Conservation (phyloP, 257 asterid genomes). For the Nicotiana attenuata region DNA sequence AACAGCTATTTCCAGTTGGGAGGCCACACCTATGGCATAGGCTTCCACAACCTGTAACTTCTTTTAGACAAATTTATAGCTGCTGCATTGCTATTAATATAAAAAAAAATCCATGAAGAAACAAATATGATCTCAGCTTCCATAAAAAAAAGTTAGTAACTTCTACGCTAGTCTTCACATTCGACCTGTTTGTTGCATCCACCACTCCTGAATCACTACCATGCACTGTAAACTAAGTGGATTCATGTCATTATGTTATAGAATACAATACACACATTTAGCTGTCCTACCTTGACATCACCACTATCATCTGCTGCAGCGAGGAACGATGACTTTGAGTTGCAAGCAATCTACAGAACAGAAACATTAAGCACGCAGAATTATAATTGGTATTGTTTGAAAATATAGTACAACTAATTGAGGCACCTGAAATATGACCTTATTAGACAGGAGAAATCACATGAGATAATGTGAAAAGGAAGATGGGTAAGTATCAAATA, state of each 20-base stretch:
- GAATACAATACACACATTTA: not conserved
- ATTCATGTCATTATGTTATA: not conserved
- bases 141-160: too few species aligned
- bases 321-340: slow-evolving; percentile 72
- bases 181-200: not conserved
- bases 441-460: not conserved
- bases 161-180: too few species aligned
- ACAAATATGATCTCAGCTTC: not conserved
- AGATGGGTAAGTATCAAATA: not conserved
- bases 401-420: not conserved
- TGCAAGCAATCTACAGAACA: slow-evolving; percentile 59
- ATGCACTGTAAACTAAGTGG: not conserved
- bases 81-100: too few species aligned
- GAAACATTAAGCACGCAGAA: not conserved
- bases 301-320: slow-evolving; percentile 97
- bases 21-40: not conserved
- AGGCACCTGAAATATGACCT: not conserved
- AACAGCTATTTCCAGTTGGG: not conserved
- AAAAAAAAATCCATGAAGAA: not conserved
- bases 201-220: not conserved
- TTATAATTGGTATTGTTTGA: not conserved
- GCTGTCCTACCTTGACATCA: slow-evolving; percentile 71
- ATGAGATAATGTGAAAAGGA: not conserved
- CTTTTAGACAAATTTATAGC: not conserved
- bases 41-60: not conserved